Base-by-base conservation (phyloP, 2,329 filamentous ascomycete genomes). In the Xylariaceae sp. region DNA sequence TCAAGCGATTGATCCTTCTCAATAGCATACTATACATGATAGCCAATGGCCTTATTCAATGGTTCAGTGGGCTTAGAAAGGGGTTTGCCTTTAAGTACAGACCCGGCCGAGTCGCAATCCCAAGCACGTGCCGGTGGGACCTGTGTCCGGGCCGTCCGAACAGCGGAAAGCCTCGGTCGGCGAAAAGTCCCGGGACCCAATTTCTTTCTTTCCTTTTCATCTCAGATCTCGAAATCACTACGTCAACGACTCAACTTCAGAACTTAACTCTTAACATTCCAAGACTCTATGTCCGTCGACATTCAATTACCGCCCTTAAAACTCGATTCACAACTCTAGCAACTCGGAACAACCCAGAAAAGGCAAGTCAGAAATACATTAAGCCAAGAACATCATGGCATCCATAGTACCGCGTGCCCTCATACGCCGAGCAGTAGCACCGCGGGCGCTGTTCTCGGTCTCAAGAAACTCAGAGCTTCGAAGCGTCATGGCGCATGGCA, bases 361-460 rank as follows among this genome's bases (percentile, higher is more conserved):
- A 14, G 8, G n/a, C 14, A 36, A n/a, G 22, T 22, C 21, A 10
- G 36, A 38, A 22, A 20, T 20, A 38, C 27, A 32, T 8, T 32
- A 12, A 8, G 16, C 22, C 16, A 29, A 36, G 19, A 16, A 35
- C 33, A 36, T 36, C 19, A 16, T 60, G 58, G 49, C 57, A 32
- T 55, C 57, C 25, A 23, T 54, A 25, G n/a, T n/a, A n/a, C 46
- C 53, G 22, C 46, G 55, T 39, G 46, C 39, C 23, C 42, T 60
- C 19, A 22, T 60, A 47, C 56, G 57, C 40, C 53, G n/a, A n/a
- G n/a, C n/a, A n/a, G n/a, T 54, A 6, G 54, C 52, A n/a, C 54
- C 50, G n/a, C 48, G 45, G 27, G 42, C 34, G 19, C 38, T 48
- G n/a, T 45, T 10, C 25, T 38, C 19, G 42, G 22, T 11, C 33